Evolutionary conservation across 2,329 filamentous ascomycete genomes (phyloP).

Genomic region (Tympanopsis confertula): DNA sequence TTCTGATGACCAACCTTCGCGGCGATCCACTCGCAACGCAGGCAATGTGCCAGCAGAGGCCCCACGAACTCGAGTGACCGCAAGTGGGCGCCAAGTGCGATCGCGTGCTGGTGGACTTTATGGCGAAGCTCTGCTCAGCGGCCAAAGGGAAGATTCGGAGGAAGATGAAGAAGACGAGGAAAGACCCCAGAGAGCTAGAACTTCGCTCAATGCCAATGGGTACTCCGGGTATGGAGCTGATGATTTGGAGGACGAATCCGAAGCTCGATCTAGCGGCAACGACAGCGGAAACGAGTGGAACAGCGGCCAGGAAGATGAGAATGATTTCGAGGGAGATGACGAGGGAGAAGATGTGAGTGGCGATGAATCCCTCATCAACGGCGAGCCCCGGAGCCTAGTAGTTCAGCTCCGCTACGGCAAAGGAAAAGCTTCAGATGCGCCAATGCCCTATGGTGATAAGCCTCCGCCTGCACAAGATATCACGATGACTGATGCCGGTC

Average conservation of each 20-base stretch:
- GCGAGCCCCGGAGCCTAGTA: constrained; percentile 50
- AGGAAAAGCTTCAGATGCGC: constrained; percentile 13
- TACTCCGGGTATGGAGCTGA: not conserved
- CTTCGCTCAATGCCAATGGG: not conserved
- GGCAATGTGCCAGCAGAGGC: constrained; percentile 62
- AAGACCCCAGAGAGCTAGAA: not conserved
- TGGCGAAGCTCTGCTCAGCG: constrained; percentile 32
- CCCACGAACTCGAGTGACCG: constrained; percentile 53
- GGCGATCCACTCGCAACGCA: constrained; percentile 67
- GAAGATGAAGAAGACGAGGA: constrained; percentile 49
- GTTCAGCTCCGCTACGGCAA: constrained; percentile 46
- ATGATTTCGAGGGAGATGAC: constrained; percentile 24
- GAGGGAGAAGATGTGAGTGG: constrained; percentile 36
- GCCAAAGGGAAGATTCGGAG: constrained; percentile 34
- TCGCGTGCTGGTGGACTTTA: constrained; percentile 43
- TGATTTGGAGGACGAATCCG: constrained; percentile 47
- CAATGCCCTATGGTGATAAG: constrained; percentile 24
- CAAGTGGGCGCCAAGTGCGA: constrained; percentile 76
- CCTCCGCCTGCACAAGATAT: too few relatives aligned
- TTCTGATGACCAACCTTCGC: constrained; percentile 48
- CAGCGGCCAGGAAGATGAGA: constrained; percentile 46
- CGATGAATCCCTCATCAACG: constrained; percentile 41
- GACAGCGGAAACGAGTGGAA: constrained; percentile 38
- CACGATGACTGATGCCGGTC: too few relatives aligned
- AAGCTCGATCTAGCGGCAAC: constrained; percentile 24